Evolutionary conservation across 2,329 filamentous ascomycete genomes (phyloP), one percentile per base, ranked within the genome.

Genomic region (Talaromyces sp.): DNA sequence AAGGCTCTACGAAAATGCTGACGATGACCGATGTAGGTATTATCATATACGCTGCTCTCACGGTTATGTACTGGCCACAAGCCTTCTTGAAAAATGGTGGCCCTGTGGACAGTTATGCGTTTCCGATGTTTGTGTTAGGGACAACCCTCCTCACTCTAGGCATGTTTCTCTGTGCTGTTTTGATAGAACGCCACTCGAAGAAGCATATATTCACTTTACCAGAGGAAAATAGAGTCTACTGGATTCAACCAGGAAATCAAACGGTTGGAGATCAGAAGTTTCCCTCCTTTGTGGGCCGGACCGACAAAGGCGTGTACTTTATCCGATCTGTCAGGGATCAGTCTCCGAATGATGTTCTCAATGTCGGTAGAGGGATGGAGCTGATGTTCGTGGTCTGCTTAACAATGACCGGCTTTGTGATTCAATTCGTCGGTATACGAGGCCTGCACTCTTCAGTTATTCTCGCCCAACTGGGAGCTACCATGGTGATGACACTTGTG

Each of bases 361-460:
- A 63, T 6, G 51, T 63, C 1, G 57, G 50, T 1, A 62, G 62
- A 11, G 53, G 62, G 3, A 8, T 63, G 1, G 53, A 65, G 5
- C 64, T 70, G 1, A 46, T 68, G 2, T 55, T 62, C 6, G 65
- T 66, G 2, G 56, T 75, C 8, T 15, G 45, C 0, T 51, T 67
- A 1, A 71, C 72, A 0, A 57, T 72, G 10, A 2, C 68, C 3
- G 73, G 73, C 1, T 76, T 72, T 17, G 61, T 75, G 2, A 46
- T 71, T 1, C 73, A 77, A 53, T 77, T 77, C 31, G 62, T 76
- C 7, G 74, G 74, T 2, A 62, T 74, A 1, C 65, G 73, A 50
- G 73, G 70, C 1, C 63, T 75, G 5, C 70, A 75, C 53, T 64
- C 72, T 1, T 72, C 70, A 0, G 70, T 76, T 7, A 69, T 69